Base-by-base conservation (phyloP, 2,329 filamentous ascomycete species). In the Talaromyces piceae region DNA sequence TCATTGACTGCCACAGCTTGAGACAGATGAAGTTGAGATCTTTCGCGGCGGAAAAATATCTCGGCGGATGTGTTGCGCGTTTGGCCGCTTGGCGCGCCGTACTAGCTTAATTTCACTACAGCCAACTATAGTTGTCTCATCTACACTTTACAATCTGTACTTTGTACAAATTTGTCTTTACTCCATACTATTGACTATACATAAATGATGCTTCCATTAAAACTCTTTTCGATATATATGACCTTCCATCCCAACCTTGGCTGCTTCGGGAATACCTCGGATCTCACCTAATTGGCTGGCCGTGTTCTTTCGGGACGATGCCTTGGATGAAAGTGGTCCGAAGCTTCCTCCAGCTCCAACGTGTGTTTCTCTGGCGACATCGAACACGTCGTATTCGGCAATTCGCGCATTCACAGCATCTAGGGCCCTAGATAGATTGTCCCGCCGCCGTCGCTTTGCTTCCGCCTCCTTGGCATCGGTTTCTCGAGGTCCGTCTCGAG, bases 351-450 rank as follows among this genome's bases (percentile, higher is more conserved):
- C 11, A 16, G 11, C n/a, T n/a, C 9, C 11, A 12, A 25, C 18
- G 12, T 48, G n/a, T 22, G 2, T 26, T 23, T 53, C 50, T n/a
- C 76, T 71, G 49, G 75, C 25, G 63, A 95, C 88, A 63, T 86
- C 91, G 85, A 91, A 95, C 64, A 90, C 94, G 47, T 94, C 88
- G 5, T 95, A 73, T 54, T 79, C 84, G 52, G 83, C 83, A 46
- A 95, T 85, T 62, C 95, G 87, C 59, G 84, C 82, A 56, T 91
- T 86, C 2, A 88, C 89, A 45, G 87, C 84, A 55, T 83, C 77
- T 11, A 89, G 77, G 1, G 91, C 88, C 23, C 79, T 83, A 28
- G 82, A 77, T n/a, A 97, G 76, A 57, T 88, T 83, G 41, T 84
- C 75, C 47, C 83, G 81, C 50, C 81, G 75, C 52, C 74, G 73